Evolutionary conservation across 805 yeast genomes (phyloP), one percentile per base, ranked within the genome.

Genomic region (Ogataea allantospora): DNA sequence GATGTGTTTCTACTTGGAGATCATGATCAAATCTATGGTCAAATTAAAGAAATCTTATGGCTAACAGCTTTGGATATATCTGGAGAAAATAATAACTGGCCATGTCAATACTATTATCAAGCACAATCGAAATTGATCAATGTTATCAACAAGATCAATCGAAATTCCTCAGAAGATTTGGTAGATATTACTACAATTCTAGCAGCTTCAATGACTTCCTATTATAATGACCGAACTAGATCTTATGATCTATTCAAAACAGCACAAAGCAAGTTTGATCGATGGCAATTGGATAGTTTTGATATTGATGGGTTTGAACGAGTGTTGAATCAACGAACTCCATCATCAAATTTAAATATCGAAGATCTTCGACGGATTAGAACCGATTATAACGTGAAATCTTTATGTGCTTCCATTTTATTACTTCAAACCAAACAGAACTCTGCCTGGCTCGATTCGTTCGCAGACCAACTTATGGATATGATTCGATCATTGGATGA

Each of bases 221-320:
- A 43, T 33, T 51, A 45, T 33, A 44, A 29, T 15, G 44, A 53
- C 38, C 51, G 44, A 6, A 35, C 42, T 7, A 58, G 58, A 32
- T 43, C 62, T 2, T 47, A 42, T 27, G 43, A 38, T 12, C 35
- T 56, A 27, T 55, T 51, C 27, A 50, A 55, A 33, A 48, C 52
- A 15, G 64, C 64, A 3, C 56, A 58, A 32, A 47, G 42, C 17
- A 50, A 53, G 33, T 60, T 60, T 35, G 60, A 60, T 33, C 51
- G 47, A 30, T 60, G 65, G 65, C 56, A 57, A 36, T 36, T 60
- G 7, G 54, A 57, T 25, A 51, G 53, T 19, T 59, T 60, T 32
- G 55, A 60, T 34, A 52, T 60, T n/a, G 58, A 52, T 14, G 58
- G 58, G 3, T 60, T 60, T 37, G 57, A 56, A 15, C 35, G 48